A percentile compares a stretch with the other conserved stretches of the same genome.
Evolutionary conservation across 768 basidiomycete genomes (phyloP).

Genomic region (Suillus paluster): DNA sequence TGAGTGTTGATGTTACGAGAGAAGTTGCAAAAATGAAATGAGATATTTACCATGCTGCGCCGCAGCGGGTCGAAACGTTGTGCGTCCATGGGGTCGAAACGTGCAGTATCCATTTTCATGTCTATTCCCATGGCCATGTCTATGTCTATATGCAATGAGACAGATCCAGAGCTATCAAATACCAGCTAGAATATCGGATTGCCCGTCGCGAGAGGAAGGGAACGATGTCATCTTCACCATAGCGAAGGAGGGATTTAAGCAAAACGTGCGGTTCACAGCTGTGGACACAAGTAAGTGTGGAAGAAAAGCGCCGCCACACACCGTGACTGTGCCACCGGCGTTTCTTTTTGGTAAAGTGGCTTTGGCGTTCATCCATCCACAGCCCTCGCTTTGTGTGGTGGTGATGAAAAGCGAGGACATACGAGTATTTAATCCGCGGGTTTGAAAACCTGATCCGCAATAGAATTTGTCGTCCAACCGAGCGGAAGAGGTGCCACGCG

Average conservation of each 20-base stretch:
- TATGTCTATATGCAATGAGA: no score
- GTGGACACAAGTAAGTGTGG: neutral
- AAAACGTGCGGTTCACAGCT: neutral
- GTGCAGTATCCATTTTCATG: no score
- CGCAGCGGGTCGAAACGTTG: neutral
- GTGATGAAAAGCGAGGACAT: neutral
- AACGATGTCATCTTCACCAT: no score
- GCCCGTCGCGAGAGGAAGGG: no score
- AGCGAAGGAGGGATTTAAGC: no score
- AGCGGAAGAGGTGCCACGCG: neutral
- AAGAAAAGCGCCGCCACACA: neutral
- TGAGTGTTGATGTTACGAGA: slow-evolving; percentile 25
- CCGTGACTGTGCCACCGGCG: neutral
- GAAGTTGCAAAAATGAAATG: slow-evolving; percentile 11
- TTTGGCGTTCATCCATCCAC: slow-evolving; percentile 3
- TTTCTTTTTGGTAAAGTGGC: neutral
- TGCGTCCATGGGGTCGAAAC: no score
- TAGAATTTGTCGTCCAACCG: slow-evolving; percentile 1
- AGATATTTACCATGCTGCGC: slow-evolving; percentile 26
- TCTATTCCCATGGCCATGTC: no score
- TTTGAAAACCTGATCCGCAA: neutral
- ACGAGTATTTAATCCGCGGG: neutral
- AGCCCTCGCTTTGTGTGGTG: slow-evolving; percentile 1
- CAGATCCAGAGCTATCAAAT: no score
- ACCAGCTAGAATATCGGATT: no score